These are phyloP conservation scores for Cynanchum wilfordii DNA, from an alignment of 257 asterid genomes.

Conservation along the genomic window DNA sequence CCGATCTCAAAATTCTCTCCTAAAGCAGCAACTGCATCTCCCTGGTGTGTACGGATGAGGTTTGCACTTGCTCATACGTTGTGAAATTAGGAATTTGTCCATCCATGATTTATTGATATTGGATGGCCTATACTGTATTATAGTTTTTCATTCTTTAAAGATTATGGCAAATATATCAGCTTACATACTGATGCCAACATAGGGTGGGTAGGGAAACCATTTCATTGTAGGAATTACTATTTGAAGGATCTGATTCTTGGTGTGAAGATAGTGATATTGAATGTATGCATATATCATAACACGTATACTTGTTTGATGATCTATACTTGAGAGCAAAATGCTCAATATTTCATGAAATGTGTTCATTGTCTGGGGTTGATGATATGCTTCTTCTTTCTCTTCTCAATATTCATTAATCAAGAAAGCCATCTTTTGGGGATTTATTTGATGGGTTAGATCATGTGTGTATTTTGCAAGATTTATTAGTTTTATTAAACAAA, in stretches of 20 bases:
- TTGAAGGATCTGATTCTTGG: not conserved
- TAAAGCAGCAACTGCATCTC: not conserved
- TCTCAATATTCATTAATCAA: not conserved
- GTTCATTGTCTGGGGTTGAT: not conserved
- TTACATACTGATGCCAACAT: not conserved
- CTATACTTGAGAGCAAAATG: not conserved
- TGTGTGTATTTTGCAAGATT: no score
- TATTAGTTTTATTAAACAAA: no score
- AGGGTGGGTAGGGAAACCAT: not conserved
- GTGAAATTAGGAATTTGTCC: constrained; percentile 2
- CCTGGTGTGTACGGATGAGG: constrained; percentile 10
- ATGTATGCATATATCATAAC: not conserved
- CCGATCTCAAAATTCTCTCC: not conserved
- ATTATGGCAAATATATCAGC: not conserved
- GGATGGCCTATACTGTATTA: constrained; percentile 7
- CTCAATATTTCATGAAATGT: not conserved
- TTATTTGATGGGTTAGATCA: no score
- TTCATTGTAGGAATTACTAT: not conserved
- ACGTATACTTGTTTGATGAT: not conserved
- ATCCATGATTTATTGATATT: constrained; percentile 16
- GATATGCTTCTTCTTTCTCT: not conserved
- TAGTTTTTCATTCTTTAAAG: constrained; percentile 4
- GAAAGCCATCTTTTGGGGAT: no score
- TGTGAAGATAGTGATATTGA: not conserved
- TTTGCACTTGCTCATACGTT: not conserved